Evolutionary conservation across 148 eudicot genomes (phyloP).

Genomic region (Heliamphora exappendiculata): DNA sequence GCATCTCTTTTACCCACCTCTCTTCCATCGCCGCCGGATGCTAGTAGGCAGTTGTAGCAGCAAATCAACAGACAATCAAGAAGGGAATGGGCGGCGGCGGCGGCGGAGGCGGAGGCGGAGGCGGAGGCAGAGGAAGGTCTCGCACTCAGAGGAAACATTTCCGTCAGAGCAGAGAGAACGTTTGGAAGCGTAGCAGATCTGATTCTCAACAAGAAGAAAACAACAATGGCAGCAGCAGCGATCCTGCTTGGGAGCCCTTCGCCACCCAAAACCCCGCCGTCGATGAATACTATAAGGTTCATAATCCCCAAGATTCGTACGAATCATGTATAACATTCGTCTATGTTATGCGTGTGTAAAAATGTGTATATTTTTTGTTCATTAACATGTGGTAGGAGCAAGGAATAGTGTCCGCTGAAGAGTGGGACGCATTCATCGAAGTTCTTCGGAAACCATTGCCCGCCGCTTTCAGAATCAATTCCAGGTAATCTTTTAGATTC

Average conservation of each 20-base stretch:
- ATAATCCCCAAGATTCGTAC: not conserved
- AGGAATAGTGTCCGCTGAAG: constrained; percentile 62
- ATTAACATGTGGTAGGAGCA: constrained; percentile 51
- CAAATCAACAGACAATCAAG: not conserved
- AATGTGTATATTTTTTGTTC: not conserved
- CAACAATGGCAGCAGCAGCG: constrained; percentile 4
- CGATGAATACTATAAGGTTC: constrained; percentile 83
- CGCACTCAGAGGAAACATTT: constrained; percentile 90
- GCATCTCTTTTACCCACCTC: too few species aligned
- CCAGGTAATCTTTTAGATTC: constrained; percentile 40
- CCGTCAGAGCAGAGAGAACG: constrained; percentile 67
- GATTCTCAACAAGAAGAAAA: constrained; percentile 17
- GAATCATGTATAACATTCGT: not conserved
- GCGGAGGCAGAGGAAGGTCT: constrained; percentile 79
- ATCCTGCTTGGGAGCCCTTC: constrained; percentile 60
- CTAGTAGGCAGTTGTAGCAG: not conserved
- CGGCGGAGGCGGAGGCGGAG: not conserved
- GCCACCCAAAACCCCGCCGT: constrained; percentile 60
- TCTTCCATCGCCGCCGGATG: not conserved
- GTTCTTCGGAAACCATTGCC: constrained; percentile 66
- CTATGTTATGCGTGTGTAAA: not conserved
- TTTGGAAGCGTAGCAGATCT: constrained; percentile 59
- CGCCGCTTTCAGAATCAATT: constrained; percentile 93
- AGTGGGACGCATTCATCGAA: constrained; percentile 74
- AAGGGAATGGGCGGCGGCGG: constrained; percentile 12